Evolutionary conservation across 192 early-diverging fungal genomes (phyloP), one percentile per base, ranked within the genome.

Genomic region (Umbelopsis sp.): DNA sequence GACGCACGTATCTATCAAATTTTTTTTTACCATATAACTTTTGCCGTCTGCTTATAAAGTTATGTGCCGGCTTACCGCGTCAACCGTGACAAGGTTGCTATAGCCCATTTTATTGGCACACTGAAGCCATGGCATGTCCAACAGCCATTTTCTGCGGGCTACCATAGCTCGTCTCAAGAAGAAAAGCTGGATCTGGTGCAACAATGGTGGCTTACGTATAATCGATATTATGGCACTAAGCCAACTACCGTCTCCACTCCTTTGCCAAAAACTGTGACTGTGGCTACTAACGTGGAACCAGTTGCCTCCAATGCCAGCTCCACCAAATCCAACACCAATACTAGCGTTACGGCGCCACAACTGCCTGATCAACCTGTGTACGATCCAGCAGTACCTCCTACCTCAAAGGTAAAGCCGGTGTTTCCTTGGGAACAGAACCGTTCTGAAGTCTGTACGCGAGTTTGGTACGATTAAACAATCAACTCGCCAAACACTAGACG

Each of bases 101-200:
- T 94, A 20, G 86, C 94, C 23, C 97, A 98, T 70, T 98, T 98
- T 80, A 93, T 96, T 64, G 97, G 97, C 4, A 66, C 77, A 5
- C 79, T 84, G 20, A 98, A 98, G 81, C 97, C 97, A 8, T 98
- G 97, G 97, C 84, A 86, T 64, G 91, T 86, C 79, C 82, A 85
- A 27, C 87, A 91, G 22, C 25, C 25, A 22, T 27, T 30, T 30
- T 87, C 85, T 46, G 72, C 83, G 15, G 87, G 89, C 64, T 89
- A 91, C 33, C 70, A 71, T 11, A 74, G 90, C 18, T 73, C 84
- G 33, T 68, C 84, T 33, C 68, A 67, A 18, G 81, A 70, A 37
- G 80, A 84, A 30, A 76, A 78, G 66, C 70, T 81, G 13, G 77
- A 81, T 35, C 73, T 93, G 41, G 80, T 91, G 18, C 85, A 81